A percentile compares a stretch with the other conserved stretches of the same genome.
These are phyloP conservation scores for Fusarium udum DNA, from an alignment of 2,329 filamentous ascomycete genomes.

Conservation along the genomic window DNA sequence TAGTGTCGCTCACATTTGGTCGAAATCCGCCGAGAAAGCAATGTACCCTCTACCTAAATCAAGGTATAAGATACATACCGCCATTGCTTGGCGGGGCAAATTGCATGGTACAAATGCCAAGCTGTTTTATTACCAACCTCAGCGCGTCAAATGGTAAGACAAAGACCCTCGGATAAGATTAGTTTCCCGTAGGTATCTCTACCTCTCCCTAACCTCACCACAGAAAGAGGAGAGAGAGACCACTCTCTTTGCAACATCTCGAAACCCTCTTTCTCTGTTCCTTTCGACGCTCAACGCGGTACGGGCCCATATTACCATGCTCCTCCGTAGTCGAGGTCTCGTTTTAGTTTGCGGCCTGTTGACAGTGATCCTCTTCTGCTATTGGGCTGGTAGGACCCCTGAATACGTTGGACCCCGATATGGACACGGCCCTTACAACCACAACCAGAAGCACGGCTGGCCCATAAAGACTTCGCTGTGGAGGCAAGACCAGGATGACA, in stretches of 20 bases:
- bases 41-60: conserved; percentile 14
- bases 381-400: conserved; percentile 30
- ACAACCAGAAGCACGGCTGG: conserved; percentile 36
- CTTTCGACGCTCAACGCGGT: background rate
- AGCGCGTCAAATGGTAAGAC: conserved; percentile 19
- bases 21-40: background rate
- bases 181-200: background rate
- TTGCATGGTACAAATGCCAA: conserved; percentile 16
- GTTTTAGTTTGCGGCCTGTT: conserved; percentile 32
- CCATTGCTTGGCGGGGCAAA: conserved; percentile 3
- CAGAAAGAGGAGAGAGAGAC: background rate
- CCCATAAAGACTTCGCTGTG: conserved; percentile 36
- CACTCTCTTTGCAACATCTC: background rate
- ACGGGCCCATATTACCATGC: conserved; percentile 29
- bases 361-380: conserved; percentile 35
- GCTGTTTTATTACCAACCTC: conserved; percentile 20
- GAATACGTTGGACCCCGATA: conserved; percentile 27
- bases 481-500: conserved; percentile 38
- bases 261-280: background rate
- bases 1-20: conserved; percentile 10
- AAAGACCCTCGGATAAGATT: conserved; percentile 11
- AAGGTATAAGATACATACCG: conserved; percentile 7
- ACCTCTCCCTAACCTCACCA: background rate
- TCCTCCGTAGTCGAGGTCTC: conserved; percentile 36
- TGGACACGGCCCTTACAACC: conserved; percentile 31